Evolutionary conservation across 2,329 filamentous ascomycete genomes (phyloP), one percentile per base, ranked within the genome.

Genomic region (Ceratocystis lukuohia): DNA sequence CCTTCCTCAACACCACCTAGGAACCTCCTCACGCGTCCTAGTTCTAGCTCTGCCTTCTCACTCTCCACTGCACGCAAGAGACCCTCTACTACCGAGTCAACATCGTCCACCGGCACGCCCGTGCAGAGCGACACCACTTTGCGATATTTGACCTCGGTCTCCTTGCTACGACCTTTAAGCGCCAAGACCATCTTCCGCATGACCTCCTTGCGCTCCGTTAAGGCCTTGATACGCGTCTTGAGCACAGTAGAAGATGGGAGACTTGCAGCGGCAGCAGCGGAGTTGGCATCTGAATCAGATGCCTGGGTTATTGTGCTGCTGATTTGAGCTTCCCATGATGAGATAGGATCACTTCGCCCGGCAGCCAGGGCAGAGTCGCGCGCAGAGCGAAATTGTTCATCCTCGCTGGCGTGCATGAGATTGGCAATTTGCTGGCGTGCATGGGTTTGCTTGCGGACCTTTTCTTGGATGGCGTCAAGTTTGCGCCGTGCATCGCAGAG

Each of bases 61-160:
- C 91, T 96, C 76, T 96, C 93, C 2, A 97, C 88, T 1, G 94
- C 94, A 69, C 89, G 85, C 61, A 95, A 84, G 56, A 99, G 78
- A 2, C 86, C 85, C 64, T 91, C 89, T 0, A 96, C 80, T 64
- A 91, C 83, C 67, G 84, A 83, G 71, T 97, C 94, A 15, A 97
- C 88, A 67, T 90, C 84, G 7, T 82, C 80, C 69, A 95, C 91
- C 0, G 84, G 82, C 44, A 92, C 88, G 7, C 85, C 86, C 0
- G 91, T 96, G 73, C 93, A 96, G 12, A 96, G 78, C 65, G 88
- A 86, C 28, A 99, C 91, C 37, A 97, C 89, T 70, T 88, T 88
- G 30, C 91, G 84, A 74, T 96, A 96, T 75, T 94, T 91, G 70
- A 88, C 80, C 72, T 96, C 93, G 2, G 96, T 80, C 65, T 96